Evolutionary conservation across 257 asterid species (phyloP).

Genomic region (Knoxia roxburghii): DNA sequence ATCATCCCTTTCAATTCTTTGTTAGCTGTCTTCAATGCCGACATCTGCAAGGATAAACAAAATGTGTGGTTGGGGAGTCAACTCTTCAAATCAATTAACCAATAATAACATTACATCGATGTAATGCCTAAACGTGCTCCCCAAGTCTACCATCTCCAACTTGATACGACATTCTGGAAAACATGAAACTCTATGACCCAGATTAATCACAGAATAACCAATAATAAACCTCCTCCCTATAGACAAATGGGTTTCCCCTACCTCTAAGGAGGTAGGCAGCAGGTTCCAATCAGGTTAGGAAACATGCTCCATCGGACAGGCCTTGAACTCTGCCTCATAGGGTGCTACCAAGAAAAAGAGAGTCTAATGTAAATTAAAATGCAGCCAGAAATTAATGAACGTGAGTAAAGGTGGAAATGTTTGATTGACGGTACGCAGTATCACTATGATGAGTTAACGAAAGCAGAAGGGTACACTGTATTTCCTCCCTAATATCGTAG

Average conservation of each 20-base stretch:
- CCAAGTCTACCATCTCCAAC: constrained; percentile 23
- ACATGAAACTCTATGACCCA: constrained; percentile 19
- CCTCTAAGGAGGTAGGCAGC: constrained; percentile 80
- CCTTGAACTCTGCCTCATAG: constrained; percentile 52
- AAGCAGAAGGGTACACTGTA: neutral
- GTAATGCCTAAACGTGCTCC: constrained; percentile 17
- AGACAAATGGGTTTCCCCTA: constrained; percentile 40
- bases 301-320: constrained; percentile 49
- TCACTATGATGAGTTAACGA: neutral
- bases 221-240: constrained; percentile 24
- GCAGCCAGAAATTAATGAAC: constrained; percentile 11
- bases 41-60: constrained; percentile 53
- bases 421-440: neutral
- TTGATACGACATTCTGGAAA: constrained; percentile 12
- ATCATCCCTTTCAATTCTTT: constrained; percentile 98
- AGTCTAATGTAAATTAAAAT: constrained; percentile 32
- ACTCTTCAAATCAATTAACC: neutral
- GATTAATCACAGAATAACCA: constrained; percentile 20
- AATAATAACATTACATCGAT: constrained; percentile 5
- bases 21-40: constrained; percentile 93
- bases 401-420: constrained; percentile 4
- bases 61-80: constrained; percentile 7
- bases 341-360: constrained; percentile 62
- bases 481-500: neutral
- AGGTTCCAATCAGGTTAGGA: constrained; percentile 63